Conservation (phyloP, 495 filamentous ascomycete species). For the Poronia punctata region DNA sequence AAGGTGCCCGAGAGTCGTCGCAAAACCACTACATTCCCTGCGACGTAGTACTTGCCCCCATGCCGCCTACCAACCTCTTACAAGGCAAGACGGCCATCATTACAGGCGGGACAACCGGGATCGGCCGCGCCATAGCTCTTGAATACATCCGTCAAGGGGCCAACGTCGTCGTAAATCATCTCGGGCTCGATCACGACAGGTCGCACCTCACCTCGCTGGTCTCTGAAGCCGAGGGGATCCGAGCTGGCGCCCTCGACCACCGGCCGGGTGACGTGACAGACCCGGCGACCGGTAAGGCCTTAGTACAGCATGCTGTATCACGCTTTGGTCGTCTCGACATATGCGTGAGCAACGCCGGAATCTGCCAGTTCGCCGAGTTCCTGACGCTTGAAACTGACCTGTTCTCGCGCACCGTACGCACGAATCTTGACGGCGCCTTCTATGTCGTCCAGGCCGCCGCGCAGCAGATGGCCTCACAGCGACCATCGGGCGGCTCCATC, state of each 20-base stretch:
- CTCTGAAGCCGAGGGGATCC: constrained; percentile 43
- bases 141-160: constrained; percentile 64
- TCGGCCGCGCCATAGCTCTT: constrained; percentile 68
- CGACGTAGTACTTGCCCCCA: too few relatives aligned
- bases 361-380: constrained; percentile 80
- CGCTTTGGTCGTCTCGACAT: constrained; percentile 62
- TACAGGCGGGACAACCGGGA: constrained; percentile 70
- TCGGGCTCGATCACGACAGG: constrained; percentile 48
- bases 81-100: constrained; percentile 65
- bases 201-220: constrained; percentile 48
- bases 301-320: constrained; percentile 52
- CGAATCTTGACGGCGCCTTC: constrained; percentile 83
- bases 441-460: constrained; percentile 78
- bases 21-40: too few relatives aligned
- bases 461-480: constrained; percentile 66
- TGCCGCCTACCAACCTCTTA: constrained; percentile 48
- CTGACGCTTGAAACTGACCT: constrained; percentile 60
- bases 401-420: constrained; percentile 57
- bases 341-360: constrained; percentile 82
- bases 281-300: constrained; percentile 51
- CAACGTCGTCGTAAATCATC: constrained; percentile 64
- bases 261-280: constrained; percentile 61
- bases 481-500: constrained; percentile 61
- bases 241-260: constrained; percentile 46
- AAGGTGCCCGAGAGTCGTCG: too few relatives aligned